Evolutionary conservation across 164 flowering plant genomes (phyloP).

Genomic region (Kalanchoe fedtschenkoi): DNA sequence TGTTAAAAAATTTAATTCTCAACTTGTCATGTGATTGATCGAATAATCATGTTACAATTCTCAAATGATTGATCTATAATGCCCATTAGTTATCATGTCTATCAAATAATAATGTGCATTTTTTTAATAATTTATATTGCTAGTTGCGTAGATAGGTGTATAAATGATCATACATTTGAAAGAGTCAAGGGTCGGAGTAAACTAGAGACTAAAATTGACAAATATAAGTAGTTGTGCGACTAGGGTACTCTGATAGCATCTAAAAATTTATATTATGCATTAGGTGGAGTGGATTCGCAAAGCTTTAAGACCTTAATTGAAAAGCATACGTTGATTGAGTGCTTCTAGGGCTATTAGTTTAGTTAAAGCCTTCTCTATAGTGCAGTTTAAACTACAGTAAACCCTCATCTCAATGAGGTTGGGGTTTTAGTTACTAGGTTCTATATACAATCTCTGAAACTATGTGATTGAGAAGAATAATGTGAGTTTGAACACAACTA

Average conservation of each 20-base stretch:
- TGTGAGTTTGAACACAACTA: no score
- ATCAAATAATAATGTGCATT: no score
- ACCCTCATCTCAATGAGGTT: neutral
- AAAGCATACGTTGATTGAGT: neutral
- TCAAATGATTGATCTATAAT: no score
- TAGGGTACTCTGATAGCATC: neutral
- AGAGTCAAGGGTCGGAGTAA: neutral
- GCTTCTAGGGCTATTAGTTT: neutral
- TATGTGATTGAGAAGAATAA: no score
- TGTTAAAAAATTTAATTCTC: no score
- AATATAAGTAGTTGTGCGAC: neutral
- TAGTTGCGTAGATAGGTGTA: neutral
- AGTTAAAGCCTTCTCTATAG: slow-evolving; percentile 2
- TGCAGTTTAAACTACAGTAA: neutral
- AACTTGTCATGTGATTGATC: no score
- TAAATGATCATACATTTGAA: neutral
- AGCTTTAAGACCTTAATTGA: neutral
- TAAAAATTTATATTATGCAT: neutral
- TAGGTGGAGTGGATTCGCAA: slow-evolving; percentile 2
- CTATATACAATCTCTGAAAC: neutral
- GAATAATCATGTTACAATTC: no score
- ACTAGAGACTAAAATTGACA: neutral
- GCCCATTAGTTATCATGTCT: no score
- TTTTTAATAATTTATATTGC: no score
- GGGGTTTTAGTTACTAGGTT: neutral